Base-by-base conservation (phyloP, 768 basidiomycete genomes). In the Pleurotus tuoliensis region DNA sequence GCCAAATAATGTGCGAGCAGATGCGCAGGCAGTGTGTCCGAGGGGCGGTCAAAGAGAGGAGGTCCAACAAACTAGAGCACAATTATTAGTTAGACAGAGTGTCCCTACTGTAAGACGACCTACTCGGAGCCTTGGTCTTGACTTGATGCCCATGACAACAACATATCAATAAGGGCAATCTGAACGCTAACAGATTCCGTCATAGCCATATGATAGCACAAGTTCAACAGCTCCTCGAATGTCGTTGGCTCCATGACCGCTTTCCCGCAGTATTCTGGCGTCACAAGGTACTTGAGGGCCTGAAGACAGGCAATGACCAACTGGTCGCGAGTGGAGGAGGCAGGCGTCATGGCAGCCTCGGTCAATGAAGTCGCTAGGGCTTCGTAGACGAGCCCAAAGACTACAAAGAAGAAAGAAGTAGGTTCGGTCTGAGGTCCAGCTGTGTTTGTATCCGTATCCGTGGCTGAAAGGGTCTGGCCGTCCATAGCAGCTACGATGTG, bases 321-420 rank as follows among this genome's bases (percentile, higher is more conserved):
- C 1, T 73, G 70, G 47, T 77, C 73, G 5, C 79, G 80, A 7
- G 73, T 62, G 9, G 75, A 66, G 4, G 73, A 66, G 4, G 73
- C 67, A 0, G 71, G 61, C 2, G 75, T 69, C 3, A 80, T 78
- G 0, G 83, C 75, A 30, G 30, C 30, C 55, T 91, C 83, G 0
- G 85, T 71, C 1, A 87, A 82, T 2, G 88, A 81, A 0, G 81
- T 77, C 0, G 83, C 82, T 5, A 98, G 73, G 0, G 91, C 86
- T 67, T 98, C 96, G 62, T 90, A 99, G 0, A 96, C 86, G n/a
- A 98, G 81, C 9, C 96, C 95, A 66, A 96, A 98, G 4, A 97
- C 67, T 9, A 92, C 81, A 71, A 87, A 94, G 73, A 98, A 99
- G 71, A 92, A 85, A 9, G 84, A 78, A 0, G 87, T 79, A 2